Base-by-base conservation (phyloP, 352 stramenopile species). In the Pythium phragmiticola region DNA sequence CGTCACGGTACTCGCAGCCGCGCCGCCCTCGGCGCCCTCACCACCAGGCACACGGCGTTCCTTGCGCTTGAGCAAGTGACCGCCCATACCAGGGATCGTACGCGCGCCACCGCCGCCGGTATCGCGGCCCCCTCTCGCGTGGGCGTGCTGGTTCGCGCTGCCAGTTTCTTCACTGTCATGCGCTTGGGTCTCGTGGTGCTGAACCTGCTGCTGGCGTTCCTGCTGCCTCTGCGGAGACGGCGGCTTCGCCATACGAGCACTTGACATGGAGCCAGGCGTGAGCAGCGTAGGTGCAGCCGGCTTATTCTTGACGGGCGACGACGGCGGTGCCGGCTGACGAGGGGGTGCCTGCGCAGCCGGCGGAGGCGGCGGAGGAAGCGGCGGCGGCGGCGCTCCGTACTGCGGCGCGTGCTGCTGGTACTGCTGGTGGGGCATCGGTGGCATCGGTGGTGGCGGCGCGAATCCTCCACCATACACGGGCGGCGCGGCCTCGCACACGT, bases 1-100 rank as follows among this genome's bases (percentile, higher is more conserved):
- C 7, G 58, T 62, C 23, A 69, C 65, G 7, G 61, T 63, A 7
- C 57, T 37, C 11, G 65, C 47, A 9, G 34, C 11, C 34, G 34
- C 34, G 34, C 34, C 34, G 1, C 70, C 74, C 12, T 78, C 68
- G 26, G 26, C 26, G 21, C 16, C 33, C 2, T 60, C 67, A 9
- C 69, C 75, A 26, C 69, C 75, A 30, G 82, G 74, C 33, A 74
- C 79, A 28, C 82, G 84, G 21, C 84, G 82, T 57, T 93, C 84
- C 66, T 88, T 90, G 21, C 84, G 82, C 60, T 90, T 89, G 8
- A 93, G 72, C 73, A 93, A 65, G 59, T 93, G 84, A 26, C 76
- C 80, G 16, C 84, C 84, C 84, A 93, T 93, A n/a, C 84, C 84
- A 4, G 84, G 84, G 47, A 91, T 93, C 42, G 84, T 93, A 16